phyloP scores from a whole-genome alignment of 2,329 filamentous ascomycete species.

The Colletotrichum sp. region DNA sequence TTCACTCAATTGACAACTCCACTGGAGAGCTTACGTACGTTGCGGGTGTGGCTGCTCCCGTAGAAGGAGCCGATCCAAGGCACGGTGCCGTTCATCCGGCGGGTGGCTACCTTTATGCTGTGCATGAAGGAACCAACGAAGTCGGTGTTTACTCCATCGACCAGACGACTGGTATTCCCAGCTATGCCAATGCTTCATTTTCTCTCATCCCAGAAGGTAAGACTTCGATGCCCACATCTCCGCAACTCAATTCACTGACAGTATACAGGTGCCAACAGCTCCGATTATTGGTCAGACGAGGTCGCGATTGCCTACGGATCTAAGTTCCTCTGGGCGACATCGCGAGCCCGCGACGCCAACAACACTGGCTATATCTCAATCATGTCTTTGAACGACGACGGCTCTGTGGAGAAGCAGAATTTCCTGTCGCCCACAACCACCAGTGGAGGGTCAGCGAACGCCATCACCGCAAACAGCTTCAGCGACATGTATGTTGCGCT shows the following conservation, averaged over 20 bases:
- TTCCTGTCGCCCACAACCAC: constrained; percentile 33
- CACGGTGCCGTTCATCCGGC: neutral
- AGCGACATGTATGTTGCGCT: constrained; percentile 34
- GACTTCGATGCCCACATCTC: accelerated
- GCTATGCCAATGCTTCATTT: neutral
- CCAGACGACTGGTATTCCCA: neutral
- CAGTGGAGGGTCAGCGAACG: constrained; percentile 38
- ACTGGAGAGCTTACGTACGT: neutral
- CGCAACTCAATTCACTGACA: neutral
- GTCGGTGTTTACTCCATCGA: neutral
- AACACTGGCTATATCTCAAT: constrained; percentile 34
- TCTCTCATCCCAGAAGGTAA: neutral
- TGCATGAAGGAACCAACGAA: neutral
- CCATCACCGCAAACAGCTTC: constrained; percentile 33
- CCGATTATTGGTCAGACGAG: neutral
- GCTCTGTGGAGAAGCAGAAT: constrained; percentile 30
- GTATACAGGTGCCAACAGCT: neutral
- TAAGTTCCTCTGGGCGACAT: neutral
- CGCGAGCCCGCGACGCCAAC: neutral
- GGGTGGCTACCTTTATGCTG: neutral
- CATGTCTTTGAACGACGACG: constrained; percentile 28
- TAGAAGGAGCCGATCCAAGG: neutral
- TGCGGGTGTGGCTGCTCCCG: neutral
- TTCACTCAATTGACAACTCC: neutral
- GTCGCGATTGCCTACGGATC: neutral